Evolutionary conservation across 176 grass and related monocot species (phyloP).

Genomic region (Tillandsia fasciculata): DNA sequence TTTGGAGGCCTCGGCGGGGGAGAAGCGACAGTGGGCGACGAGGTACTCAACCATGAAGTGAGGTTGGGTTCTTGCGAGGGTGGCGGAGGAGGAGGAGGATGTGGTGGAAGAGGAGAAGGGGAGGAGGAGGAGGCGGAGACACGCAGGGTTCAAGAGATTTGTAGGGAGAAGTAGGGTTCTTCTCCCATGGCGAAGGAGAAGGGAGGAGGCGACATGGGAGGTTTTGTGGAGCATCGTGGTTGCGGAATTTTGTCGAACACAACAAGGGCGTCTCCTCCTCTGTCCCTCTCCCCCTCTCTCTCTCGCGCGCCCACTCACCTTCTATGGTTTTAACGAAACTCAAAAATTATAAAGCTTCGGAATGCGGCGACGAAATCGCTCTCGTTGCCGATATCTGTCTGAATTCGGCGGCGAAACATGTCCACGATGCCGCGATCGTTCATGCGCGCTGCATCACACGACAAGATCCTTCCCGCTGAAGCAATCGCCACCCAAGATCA

Average conservation of each 20-base stretch:
- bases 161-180: not conserved
- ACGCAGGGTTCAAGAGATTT: not conserved
- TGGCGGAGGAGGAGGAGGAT: not conserved
- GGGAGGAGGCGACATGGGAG: not conserved
- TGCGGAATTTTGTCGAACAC: constrained; percentile 1
- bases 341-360: no score
- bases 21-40: constrained; percentile 27
- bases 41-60: constrained; percentile 31
- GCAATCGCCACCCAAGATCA: no score
- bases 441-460: no score
- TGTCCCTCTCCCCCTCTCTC: no score
- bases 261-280: no score
- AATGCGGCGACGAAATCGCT: no score
- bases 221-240: not conserved
- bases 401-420: no score
- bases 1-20: constrained; percentile 16
- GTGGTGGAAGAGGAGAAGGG: constrained; percentile 4
- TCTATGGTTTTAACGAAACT: no score
- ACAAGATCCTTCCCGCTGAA: no score
- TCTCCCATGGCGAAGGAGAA: not conserved
- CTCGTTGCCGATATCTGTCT: no score
- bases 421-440: no score
- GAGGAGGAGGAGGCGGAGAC: not conserved
- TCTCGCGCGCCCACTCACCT: no score
- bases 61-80: not conserved